Conservation (phyloP, 371 early-diverging fungal species). For the Syncephalastrum contaminatum region DNA sequence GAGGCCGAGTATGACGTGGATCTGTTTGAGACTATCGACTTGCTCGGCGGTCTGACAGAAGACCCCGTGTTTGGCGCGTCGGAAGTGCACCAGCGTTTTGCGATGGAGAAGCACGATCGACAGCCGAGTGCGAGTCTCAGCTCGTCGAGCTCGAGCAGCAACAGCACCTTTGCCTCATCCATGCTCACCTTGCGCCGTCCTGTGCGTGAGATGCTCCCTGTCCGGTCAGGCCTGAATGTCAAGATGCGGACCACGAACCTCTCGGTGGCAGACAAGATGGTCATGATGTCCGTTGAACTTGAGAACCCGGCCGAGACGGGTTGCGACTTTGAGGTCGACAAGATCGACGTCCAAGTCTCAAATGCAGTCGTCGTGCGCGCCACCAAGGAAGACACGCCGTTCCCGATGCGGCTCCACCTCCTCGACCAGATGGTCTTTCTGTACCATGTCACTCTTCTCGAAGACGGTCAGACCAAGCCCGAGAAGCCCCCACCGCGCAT, state of each 20-base stretch:
- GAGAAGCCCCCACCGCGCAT: constrained; percentile 35
- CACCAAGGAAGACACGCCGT: constrained; percentile 11
- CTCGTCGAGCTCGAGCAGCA: constrained; percentile 19
- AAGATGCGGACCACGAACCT: constrained; percentile 68
- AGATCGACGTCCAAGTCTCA: constrained; percentile 60
- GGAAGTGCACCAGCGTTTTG: constrained; percentile 32
- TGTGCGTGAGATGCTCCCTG: constrained; percentile 45
- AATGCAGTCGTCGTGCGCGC: constrained; percentile 46
- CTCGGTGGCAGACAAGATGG: constrained; percentile 60
- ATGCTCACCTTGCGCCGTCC: constrained; percentile 45
- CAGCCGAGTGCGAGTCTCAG: constrained; percentile 16
- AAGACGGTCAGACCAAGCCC: constrained; percentile 49
- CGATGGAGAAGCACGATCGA: constrained; percentile 33
- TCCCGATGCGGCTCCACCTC: constrained; percentile 51
- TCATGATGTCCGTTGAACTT: constrained; percentile 72
- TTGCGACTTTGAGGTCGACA: constrained; percentile 52
- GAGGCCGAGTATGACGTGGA: constrained; percentile 54
- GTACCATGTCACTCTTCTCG: constrained; percentile 60
- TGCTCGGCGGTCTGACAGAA: constrained; percentile 56
- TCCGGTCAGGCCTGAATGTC: constrained; percentile 60
- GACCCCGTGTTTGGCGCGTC: constrained; percentile 28
- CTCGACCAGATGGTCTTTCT: constrained; percentile 63
- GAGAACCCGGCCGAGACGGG: constrained; percentile 62
- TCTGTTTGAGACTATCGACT: constrained; percentile 59
- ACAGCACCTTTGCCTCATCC: constrained; percentile 9